phyloP scores from a whole-genome alignment of 768 basidiomycete species.

The Leccinum rimulosum region DNA sequence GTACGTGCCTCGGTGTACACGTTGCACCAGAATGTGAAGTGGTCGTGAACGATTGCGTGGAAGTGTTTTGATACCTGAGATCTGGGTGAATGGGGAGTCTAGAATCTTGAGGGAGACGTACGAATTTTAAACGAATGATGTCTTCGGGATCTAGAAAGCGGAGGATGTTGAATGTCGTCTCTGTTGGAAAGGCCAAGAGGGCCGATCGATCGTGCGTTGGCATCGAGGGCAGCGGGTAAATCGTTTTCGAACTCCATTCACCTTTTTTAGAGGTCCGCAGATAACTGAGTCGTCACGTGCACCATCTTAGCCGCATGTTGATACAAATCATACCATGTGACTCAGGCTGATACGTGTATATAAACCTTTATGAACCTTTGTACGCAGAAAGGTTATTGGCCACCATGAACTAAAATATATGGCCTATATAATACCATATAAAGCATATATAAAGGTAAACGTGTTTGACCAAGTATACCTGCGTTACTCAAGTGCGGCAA shows the following conservation, averaged over 20 bases:
- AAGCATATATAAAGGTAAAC: background rate
- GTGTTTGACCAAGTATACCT: background rate
- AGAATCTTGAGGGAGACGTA: background rate
- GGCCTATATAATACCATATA: background rate
- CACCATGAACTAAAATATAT: background rate
- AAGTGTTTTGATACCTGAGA: slow-evolving; percentile 18
- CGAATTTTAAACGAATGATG: slow-evolving; percentile 14
- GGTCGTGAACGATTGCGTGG: slow-evolving; percentile 8
- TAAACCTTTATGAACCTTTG: background rate
- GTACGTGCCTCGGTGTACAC: slow-evolving; percentile 7
- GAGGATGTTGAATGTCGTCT: slow-evolving; percentile 16
- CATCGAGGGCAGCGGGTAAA: too few species aligned
- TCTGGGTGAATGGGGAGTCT: background rate
- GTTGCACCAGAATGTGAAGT: slow-evolving; percentile 12
- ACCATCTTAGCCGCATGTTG: too few species aligned
- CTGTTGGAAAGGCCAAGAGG: slow-evolving; percentile 9
- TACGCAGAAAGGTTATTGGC: background rate
- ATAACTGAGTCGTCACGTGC: too few species aligned
- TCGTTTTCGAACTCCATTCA: too few species aligned
- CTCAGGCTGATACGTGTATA: background rate
- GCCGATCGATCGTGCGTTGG: too few species aligned
- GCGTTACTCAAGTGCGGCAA: background rate
- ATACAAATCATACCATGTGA: background rate
- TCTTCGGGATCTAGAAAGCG: slow-evolving; percentile 6
- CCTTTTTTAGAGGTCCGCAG: too few species aligned